Percentiles rank a stretch among this genome's conserved stretches.
Conservation (phyloP, 2,329 filamentous ascomycete genomes). For the Lasiodiplodia gonubiensis region DNA sequence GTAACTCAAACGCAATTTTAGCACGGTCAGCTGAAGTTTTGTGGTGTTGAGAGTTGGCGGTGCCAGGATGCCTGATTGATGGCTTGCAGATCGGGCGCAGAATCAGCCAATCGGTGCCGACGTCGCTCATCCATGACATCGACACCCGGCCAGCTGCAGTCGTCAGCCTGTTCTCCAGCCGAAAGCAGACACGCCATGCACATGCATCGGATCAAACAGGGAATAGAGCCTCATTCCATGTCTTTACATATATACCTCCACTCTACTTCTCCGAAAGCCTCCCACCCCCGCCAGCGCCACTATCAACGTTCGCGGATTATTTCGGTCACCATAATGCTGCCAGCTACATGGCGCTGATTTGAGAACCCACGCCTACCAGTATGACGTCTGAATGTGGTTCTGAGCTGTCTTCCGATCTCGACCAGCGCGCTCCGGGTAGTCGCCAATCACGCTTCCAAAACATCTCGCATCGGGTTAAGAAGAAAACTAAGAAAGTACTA, state of each 20-base stretch:
- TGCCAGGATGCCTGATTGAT: neutral
- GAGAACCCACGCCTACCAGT: neutral
- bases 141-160: neutral
- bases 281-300: slow-evolving; percentile 7
- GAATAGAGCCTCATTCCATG: slow-evolving; percentile 4
- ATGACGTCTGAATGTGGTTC: neutral
- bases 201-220: slow-evolving; percentile 4
- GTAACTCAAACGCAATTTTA: neutral
- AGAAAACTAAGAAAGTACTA: slow-evolving; percentile 26
- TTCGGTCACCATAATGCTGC: neutral
- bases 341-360: neutral
- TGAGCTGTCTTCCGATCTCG: neutral
- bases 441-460: slow-evolving; percentile 3
- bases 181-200: slow-evolving; percentile 7
- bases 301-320: neutral
- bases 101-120: slow-evolving; percentile 2
- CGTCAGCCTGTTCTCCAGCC: neutral
- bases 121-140: slow-evolving; percentile 11
- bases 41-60: slow-evolving; percentile 9
- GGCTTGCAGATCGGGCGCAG: neutral
- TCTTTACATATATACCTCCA: neutral
- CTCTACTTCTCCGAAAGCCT: neutral
- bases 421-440: neutral
- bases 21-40: neutral
- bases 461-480: slow-evolving; percentile 20